Evolutionary conservation across 345 rosid genomes (phyloP).

Genomic region (Eucalyptus virginea): DNA sequence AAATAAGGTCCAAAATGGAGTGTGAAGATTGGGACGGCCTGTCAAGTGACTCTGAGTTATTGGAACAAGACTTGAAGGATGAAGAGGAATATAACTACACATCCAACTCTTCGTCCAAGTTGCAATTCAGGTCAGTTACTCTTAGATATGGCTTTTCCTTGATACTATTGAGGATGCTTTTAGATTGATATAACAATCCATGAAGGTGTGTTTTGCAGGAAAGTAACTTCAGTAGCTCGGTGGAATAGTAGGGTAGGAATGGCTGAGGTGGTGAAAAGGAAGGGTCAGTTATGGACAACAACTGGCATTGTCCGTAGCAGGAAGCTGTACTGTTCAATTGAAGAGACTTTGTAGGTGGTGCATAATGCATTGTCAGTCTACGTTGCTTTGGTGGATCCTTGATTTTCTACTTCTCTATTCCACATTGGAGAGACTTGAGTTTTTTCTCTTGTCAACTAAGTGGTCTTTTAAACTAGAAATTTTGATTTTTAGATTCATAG

Average conservation of each 20-base stretch:
- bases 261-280: conserved; percentile 61
- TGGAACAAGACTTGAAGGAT: not conserved
- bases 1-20: not conserved
- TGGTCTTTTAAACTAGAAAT: not conserved
- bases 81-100: conserved; percentile 2
- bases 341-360: conserved; percentile 67
- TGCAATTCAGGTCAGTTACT: conserved; percentile 18
- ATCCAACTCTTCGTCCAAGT: not conserved
- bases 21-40: conserved; percentile 5
- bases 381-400: not conserved
- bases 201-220: conserved; percentile 9
- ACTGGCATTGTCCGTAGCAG: conserved; percentile 50
- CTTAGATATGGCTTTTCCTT: not conserved
- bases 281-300: conserved; percentile 78
- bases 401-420: not conserved
- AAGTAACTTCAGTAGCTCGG: conserved; percentile 49
- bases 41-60: not conserved
- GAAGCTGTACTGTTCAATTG: conserved; percentile 46
- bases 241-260: conserved; percentile 46
- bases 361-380: not conserved
- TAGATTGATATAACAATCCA: not conserved
- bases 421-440: not conserved
- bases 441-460: not conserved
- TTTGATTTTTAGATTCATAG: not conserved
- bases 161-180: not conserved